These are phyloP conservation scores for Setaria viridis DNA, from an alignment of 202 grass and related monocot genomes.

Conservation along the genomic window DNA sequence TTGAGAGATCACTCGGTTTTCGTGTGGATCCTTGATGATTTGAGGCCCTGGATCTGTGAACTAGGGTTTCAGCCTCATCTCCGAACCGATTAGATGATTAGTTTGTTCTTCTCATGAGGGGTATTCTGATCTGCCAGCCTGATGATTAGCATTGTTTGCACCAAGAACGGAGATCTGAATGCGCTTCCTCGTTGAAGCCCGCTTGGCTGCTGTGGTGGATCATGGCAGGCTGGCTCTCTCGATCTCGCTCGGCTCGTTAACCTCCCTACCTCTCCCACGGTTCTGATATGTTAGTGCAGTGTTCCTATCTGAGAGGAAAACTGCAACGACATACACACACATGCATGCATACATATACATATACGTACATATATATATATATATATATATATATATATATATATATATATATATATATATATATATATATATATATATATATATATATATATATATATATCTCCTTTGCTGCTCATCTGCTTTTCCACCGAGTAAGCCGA, in stretches of 20 bases:
- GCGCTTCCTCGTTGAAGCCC: constrained; percentile 42
- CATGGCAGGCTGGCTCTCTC: neutral
- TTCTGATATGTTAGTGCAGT: neutral
- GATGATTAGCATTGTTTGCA: constrained; percentile 57
- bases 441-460: neutral
- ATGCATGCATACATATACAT: neutral
- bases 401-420: no score
- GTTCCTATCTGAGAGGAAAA: neutral
- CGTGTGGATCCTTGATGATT: neutral
- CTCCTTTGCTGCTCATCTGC: neutral
- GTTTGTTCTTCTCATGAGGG: neutral
- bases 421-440: no score
- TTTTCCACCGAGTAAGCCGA: constrained; percentile 13
- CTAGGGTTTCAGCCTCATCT: neutral
- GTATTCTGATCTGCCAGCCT: constrained; percentile 46
- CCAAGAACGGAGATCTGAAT: constrained; percentile 68
- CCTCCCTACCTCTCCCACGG: neutral
- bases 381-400: neutral
- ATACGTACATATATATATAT: neutral
- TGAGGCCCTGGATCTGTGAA: neutral
- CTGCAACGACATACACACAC: neutral
- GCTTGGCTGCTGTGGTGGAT: constrained; percentile 32
- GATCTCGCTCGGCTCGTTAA: neutral
- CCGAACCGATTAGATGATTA: neutral
- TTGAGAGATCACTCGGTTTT: neutral